Percentiles rank a stretch among this genome's conserved stretches.
Conservation (phyloP, 1,139 yeast species). For the Casaregolazyma lundiana region DNA sequence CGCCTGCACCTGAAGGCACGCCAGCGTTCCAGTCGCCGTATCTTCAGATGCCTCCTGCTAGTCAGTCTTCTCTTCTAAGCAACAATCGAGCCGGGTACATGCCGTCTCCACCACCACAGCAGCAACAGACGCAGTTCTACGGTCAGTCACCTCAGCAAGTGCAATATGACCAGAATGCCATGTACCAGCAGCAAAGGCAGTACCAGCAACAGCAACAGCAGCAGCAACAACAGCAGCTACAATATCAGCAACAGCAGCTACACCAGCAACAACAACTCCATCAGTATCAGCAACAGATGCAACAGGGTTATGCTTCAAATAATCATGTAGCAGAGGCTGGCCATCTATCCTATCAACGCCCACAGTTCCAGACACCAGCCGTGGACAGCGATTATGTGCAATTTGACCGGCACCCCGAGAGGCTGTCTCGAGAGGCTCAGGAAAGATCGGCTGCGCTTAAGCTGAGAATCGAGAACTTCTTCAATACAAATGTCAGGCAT, state of each 20-base stretch:
- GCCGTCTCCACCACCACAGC: slow-evolving; percentile 15
- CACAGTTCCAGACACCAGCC: slow-evolving; percentile 1
- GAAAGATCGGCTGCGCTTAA: slow-evolving; percentile 64
- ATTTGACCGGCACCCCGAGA: slow-evolving; percentile 84
- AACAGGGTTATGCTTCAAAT: no score
- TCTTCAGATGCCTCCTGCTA: slow-evolving; percentile 27
- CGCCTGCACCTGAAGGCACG: slow-evolving; percentile 6
- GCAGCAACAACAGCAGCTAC: slow-evolving; percentile 15
- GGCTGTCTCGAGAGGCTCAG: slow-evolving; percentile 49
- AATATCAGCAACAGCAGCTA: slow-evolving; percentile 16
- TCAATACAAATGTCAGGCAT: slow-evolving; percentile 64
- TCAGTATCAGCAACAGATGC: no score
- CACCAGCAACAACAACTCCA: slow-evolving; percentile 13
- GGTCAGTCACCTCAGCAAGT: slow-evolving; percentile 14
- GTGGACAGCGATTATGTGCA: slow-evolving; percentile 47
- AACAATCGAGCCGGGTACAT: slow-evolving; percentile 18
- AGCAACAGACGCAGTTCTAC: slow-evolving; percentile 17
- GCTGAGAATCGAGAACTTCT: slow-evolving; percentile 59
- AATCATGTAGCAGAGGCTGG: background rate
- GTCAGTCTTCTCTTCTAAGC: slow-evolving; percentile 24
- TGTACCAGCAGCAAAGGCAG: slow-evolving; percentile 18
- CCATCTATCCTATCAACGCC: background rate
- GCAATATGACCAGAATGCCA: slow-evolving; percentile 17
- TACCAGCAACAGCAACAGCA: slow-evolving; percentile 21
- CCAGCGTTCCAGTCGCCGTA: slow-evolving; percentile 20